Evolutionary conservation across 1,139 yeast genomes (phyloP).

Genomic region (Suhomyces choctaworum): DNA sequence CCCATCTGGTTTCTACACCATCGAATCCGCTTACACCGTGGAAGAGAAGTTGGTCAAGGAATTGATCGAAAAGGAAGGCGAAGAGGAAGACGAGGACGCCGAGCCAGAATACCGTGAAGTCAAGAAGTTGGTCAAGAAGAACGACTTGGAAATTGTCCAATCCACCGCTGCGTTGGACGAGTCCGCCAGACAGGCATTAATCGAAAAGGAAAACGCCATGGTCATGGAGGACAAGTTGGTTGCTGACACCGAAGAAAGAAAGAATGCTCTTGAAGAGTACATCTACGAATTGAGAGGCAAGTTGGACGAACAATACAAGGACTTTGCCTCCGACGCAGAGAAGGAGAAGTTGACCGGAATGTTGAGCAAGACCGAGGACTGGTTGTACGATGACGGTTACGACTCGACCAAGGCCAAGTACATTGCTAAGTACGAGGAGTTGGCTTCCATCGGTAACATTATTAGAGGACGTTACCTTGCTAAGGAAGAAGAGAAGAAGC

Average conservation of each 20-base stretch:
- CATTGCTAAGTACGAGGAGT: slow-evolving; percentile 97
- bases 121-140: slow-evolving; percentile 92
- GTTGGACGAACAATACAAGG: slow-evolving; percentile 87
- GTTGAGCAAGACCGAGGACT: slow-evolving; percentile 88
- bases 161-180: slow-evolving; percentile 68
- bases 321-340: slow-evolving; percentile 88
- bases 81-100: slow-evolving; percentile 40
- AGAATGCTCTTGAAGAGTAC: slow-evolving; percentile 97
- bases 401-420: slow-evolving; percentile 96
- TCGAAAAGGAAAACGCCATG: slow-evolving; percentile 84
- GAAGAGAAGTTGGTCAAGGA: slow-evolving; percentile 91
- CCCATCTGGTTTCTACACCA: slow-evolving; percentile 92
- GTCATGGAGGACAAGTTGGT: slow-evolving; percentile 91
- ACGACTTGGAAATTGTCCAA: slow-evolving; percentile 60
- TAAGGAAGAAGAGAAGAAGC: slow-evolving; percentile 94
- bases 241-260: slow-evolving; percentile 98
- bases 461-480: slow-evolving; percentile 94
- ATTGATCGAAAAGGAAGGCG: slow-evolving; percentile 61
- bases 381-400: slow-evolving; percentile 97
- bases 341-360: slow-evolving; percentile 73
- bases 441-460: slow-evolving; percentile 90
- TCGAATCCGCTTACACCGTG: slow-evolving; percentile 93
- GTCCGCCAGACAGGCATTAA: slow-evolving; percentile 54
- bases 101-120: slow-evolving; percentile 91
- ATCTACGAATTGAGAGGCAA: slow-evolving; percentile 97